Base-by-base conservation (phyloP, 345 rosid species). In the Trapa bicornis region DNA sequence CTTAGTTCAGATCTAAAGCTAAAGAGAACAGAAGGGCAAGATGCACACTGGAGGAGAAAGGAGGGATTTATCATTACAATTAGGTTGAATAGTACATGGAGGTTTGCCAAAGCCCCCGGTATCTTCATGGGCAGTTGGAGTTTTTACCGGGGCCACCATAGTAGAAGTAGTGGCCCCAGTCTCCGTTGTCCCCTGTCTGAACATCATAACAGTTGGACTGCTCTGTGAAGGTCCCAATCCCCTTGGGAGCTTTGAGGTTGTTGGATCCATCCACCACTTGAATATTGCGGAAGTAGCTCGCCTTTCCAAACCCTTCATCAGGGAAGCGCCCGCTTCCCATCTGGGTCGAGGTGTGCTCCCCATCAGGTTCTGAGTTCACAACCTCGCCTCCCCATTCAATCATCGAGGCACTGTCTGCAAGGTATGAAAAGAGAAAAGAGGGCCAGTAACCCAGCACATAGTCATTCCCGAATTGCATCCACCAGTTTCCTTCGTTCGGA, bases 321-420 rank as follows among this genome's bases (percentile, higher is more conserved):
- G 95, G 97, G 66, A 89, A 94, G 43, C 60, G 84, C 14, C 97
- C 99, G 66, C 99, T 91, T 0, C 99, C 99, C 97, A 91, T 94
- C 74, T 94, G 99, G 32, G 99, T 94, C 35, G 88, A 80, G 64
- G 96, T 94, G 80, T 94, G 97, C 10, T 78, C 82, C 10, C 96
- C 99, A 47, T 83, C 88, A 7, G 96, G 78, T 37, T 87, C 87
- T 11, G 97, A 87, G 77, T 94, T 91, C 74, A 94, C 99, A 0
- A 89, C 97, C 78, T 94, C 97, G 50, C 97, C 97, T 80, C 99
- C 99, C 97, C 96, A 89, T 68, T 94, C 99, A 2, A 94, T 87
- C 99, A 89, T 94, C 7, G 96, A 87, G 64, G 97, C 97, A 53
- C 95, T 86, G 63, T 91, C 92, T 0, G 95, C 88, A 22, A 94